phyloP scores from a whole-genome alignment of 2,329 filamentous ascomycete genomes.

The Calonectria naviculata region DNA sequence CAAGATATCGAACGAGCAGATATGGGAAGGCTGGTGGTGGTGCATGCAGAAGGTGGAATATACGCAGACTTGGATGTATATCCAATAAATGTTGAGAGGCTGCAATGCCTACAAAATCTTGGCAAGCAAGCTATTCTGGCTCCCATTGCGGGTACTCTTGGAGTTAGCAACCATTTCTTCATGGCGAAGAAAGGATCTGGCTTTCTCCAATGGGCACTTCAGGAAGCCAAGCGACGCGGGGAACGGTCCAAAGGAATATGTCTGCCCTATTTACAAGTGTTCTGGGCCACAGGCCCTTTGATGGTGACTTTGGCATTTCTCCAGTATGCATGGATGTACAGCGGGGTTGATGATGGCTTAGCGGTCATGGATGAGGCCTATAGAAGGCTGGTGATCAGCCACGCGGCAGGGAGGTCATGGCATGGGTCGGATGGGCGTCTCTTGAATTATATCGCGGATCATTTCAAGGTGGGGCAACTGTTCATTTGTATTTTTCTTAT shows the following conservation, averaged over 20 bases:
- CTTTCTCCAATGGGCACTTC: not conserved
- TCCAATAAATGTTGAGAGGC: not conserved
- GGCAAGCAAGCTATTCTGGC: not conserved
- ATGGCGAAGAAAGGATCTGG: not conserved
- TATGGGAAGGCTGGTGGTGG: not conserved
- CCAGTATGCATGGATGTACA: not conserved
- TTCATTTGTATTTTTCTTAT: too few relatives aligned
- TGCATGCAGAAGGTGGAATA: not conserved
- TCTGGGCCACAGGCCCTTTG: not conserved
- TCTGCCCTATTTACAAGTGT: not conserved
- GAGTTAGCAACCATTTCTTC: not conserved
- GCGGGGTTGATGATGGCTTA: not conserved
- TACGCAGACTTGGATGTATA: not conserved
- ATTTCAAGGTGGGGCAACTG: too few relatives aligned
- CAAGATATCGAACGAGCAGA: not conserved
- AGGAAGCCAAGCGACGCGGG: not conserved
- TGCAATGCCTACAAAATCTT: not conserved
- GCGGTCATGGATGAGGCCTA: not conserved
- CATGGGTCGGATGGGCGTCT: not conserved
- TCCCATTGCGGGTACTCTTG: not conserved
- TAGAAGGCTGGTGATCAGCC: not conserved
- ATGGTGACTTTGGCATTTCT: not conserved
- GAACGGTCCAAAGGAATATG: not conserved
- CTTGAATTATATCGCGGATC: not conserved
- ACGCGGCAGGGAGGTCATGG: not conserved